Evolutionary conservation across 78 protist species (phyloP), one percentile per base, ranked within the genome.

Genomic region (Dictyostelium purpureum): DNA sequence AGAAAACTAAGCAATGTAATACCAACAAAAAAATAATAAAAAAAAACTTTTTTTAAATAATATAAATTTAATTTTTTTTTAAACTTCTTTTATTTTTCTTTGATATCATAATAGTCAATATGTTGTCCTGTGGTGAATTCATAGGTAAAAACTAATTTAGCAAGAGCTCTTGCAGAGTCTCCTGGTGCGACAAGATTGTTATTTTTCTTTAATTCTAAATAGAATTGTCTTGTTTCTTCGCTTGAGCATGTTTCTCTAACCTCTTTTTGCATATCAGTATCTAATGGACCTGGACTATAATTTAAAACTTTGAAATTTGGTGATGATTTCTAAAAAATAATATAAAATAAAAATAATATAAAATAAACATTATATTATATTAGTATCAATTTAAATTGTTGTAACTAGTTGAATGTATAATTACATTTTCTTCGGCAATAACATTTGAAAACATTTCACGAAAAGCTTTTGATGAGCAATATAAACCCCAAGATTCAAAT

Each of bases 241-340:
- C 65, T 45, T 14, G 69, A 31, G n/a, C 74, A 54, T 31, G 71
- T 14, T 21, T n/a, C 82, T 73, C 67, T 56, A 14, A 85, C 52
- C n/a, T 73, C 54, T 6, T 4, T 43, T 49, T 85, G 67, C 92
- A 85, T 85, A 61, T 85, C 82, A 43, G 92, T 85, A n/a, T 73
- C 82, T 71, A 85, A 57, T 11, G 71, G 24, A 59, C 92, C 92
- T 40, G 79, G 80, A 59, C 82, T 24, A 54, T 74, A 85, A 21
- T 85, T 71, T 37, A 85, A 57, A 18, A 79, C 65, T 57, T 73
- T 85, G 10, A 85, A 31, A 24, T 85, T 85, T 73, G 26, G n/a
- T 45, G 40, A 59, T 12, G 33, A n/a, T 56, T 45, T 52, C 73
- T 74, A 4, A 2, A 18, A 3, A 35, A 40, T 12, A 35, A n/a